These are phyloP conservation scores for Phialemoniopsis sp. DNA, from an alignment of 2,329 filamentous ascomycete genomes.

Conservation along the genomic window DNA sequence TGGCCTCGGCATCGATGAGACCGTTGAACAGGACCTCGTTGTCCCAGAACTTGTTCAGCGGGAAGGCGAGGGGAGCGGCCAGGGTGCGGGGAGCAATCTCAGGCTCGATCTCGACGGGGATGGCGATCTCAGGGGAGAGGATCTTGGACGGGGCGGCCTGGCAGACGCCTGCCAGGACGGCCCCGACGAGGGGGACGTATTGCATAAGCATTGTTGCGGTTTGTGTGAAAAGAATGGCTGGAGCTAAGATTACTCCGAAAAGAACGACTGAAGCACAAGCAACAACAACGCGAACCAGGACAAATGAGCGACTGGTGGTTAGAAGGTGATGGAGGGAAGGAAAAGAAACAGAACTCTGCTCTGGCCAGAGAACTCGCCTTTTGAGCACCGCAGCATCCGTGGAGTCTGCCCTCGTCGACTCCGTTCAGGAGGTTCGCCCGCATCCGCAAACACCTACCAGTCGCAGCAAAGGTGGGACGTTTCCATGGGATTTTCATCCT, in stretches of 20 bases:
- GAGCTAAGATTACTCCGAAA: not conserved
- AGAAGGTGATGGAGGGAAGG: too few species aligned
- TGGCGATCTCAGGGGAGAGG: not conserved
- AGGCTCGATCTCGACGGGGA: constrained; percentile 1
- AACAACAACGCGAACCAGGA: too few species aligned
- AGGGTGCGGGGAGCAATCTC: too few species aligned
- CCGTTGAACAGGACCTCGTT: constrained; percentile 14
- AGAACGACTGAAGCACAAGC: not conserved
- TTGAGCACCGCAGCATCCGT: too few species aligned
- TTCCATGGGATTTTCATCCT: too few species aligned
- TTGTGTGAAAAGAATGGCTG: constrained; percentile 1
- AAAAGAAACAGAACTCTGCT: too few species aligned
- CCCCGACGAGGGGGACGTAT: constrained; percentile 8
- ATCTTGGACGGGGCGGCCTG: constrained; percentile 8
- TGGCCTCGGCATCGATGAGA: constrained; percentile 3
- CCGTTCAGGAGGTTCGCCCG: too few species aligned
- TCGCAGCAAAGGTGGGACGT: too few species aligned
- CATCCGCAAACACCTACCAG: too few species aligned
- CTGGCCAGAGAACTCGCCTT: too few species aligned
- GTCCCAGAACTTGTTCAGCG: constrained; percentile 10
- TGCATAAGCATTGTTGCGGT: constrained; percentile 7
- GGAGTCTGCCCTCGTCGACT: too few species aligned
- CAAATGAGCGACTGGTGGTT: too few species aligned
- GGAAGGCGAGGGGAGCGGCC: constrained; percentile 4
- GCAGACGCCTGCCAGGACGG: constrained; percentile 7